Percentiles rank a stretch among this genome's conserved stretches.
phyloP scores from a whole-genome alignment of 2,329 filamentous ascomycete species.

The Aspergillus uvarum region DNA sequence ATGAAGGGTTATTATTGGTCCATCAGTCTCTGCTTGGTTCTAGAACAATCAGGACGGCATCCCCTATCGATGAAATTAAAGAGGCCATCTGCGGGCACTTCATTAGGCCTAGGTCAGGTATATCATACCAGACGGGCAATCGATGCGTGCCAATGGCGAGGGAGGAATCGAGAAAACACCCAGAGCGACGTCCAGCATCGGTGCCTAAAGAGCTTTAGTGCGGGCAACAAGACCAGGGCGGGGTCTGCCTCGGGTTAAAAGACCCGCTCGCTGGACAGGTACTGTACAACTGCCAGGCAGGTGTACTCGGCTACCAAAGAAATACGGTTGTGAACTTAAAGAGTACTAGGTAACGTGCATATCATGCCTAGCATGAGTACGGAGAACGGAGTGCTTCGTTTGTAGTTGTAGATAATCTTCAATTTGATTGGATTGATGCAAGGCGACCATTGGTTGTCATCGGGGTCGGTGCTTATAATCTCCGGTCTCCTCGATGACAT shows the following conservation, averaged over 20 bases:
- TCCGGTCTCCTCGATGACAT: background rate
- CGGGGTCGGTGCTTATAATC: background rate
- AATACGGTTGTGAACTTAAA: background rate
- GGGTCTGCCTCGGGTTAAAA: background rate
- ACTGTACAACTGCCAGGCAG: too few relatives aligned
- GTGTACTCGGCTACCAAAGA: background rate
- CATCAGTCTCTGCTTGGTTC: too few relatives aligned
- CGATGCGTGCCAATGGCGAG: background rate
- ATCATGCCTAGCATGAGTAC: too few relatives aligned
- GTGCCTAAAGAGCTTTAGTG: background rate
- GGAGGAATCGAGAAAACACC: background rate
- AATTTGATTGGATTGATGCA: too few relatives aligned
- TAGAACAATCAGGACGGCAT: too few relatives aligned
- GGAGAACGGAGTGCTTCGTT: too few relatives aligned
- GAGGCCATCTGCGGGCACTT: background rate
- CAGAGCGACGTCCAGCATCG: background rate
- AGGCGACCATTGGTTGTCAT: background rate
- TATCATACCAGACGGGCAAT: background rate
- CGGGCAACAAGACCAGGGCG: background rate
- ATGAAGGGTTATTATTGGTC: too few relatives aligned
- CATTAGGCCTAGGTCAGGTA: background rate
- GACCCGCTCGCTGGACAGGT: background rate
- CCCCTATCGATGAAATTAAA: too few relatives aligned
- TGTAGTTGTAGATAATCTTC: too few relatives aligned
- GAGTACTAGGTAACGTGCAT: too few relatives aligned